Evolutionary conservation across 192 early-diverging fungal species (phyloP).

Genomic region (Coemansia furcata): DNA sequence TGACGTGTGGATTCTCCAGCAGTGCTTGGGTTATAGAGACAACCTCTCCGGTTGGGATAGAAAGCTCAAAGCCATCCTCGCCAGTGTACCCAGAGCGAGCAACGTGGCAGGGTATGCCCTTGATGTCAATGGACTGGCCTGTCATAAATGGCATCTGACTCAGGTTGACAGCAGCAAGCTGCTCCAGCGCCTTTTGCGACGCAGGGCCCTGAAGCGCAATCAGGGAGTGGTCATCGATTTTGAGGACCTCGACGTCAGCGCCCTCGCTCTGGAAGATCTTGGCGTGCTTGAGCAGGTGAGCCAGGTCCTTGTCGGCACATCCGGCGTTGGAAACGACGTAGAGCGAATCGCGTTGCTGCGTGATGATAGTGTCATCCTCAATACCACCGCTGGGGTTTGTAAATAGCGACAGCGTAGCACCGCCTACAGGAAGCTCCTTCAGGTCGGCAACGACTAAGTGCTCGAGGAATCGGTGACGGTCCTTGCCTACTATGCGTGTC

Average conservation of each 20-base stretch:
- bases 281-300: conserved; percentile 80
- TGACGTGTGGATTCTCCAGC: conserved; percentile 61
- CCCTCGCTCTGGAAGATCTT: conserved; percentile 79
- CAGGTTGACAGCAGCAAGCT: conserved; percentile 57
- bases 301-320: conserved; percentile 94
- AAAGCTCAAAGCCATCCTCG: conserved; percentile 99
- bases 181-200: conserved; percentile 68
- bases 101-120: conserved; percentile 79
- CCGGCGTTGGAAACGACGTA: conserved; percentile 97
- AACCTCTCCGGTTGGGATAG: conserved; percentile 73
- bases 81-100: conserved; percentile 98
- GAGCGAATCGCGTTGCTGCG: conserved; percentile 75
- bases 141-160: conserved; percentile 89
- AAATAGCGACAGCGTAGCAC: conserved; percentile 86
- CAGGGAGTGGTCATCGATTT: conserved; percentile 83
- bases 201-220: conserved; percentile 93
- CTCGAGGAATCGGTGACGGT: conserved; percentile 86
- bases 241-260: conserved; percentile 83
- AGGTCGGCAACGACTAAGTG: conserved; percentile 85
- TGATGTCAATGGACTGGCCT: conserved; percentile 66
- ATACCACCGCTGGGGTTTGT: conserved; percentile 97
- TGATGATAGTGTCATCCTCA: conserved; percentile 96
- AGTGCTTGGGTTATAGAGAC: conserved; percentile 66
- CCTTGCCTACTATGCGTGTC: conserved; percentile 84
- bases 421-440: conserved; percentile 71